Evolutionary conservation across 2,329 filamentous ascomycete species (phyloP).

Genomic region (Colletotrichum abscissum): DNA sequence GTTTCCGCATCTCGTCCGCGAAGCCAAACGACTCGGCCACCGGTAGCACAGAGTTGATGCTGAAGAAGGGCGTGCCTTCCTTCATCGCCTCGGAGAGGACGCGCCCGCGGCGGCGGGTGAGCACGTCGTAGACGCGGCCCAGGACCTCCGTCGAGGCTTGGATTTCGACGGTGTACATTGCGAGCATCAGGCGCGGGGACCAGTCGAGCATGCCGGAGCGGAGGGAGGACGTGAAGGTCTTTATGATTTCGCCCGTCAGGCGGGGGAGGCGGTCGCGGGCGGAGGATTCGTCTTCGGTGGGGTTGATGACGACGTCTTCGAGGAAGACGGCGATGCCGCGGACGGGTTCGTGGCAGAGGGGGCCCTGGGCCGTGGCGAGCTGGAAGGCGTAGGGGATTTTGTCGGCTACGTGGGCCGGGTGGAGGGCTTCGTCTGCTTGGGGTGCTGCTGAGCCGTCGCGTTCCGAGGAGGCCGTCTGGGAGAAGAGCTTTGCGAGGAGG

Average conservation of each 20-base stretch:
- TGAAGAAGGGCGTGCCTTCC: slow-evolving; percentile 96
- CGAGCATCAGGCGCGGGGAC: slow-evolving; percentile 93
- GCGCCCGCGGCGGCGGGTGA: slow-evolving; percentile 90
- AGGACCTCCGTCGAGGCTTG: slow-evolving; percentile 96
- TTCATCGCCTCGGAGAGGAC: slow-evolving; percentile 94
- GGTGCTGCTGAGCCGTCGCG: slow-evolving; percentile 44
- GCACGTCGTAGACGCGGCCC: slow-evolving; percentile 94
- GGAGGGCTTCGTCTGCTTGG: slow-evolving; percentile 61
- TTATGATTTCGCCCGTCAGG: slow-evolving; percentile 93
- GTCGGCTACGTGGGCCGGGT: slow-evolving; percentile 80
- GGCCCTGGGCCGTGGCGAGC: slow-evolving; percentile 87
- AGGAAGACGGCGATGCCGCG: slow-evolving; percentile 93
- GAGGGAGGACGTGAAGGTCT: slow-evolving; percentile 86
- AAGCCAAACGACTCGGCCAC: slow-evolving; percentile 98
- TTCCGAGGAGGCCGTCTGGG: slow-evolving; percentile 40
- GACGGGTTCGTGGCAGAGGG: slow-evolving; percentile 91
- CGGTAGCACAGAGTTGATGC: slow-evolving; percentile 86
- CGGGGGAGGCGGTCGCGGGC: slow-evolving; percentile 77
- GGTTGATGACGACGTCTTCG: slow-evolving; percentile 75
- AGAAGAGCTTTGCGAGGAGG: slow-evolving; percentile 78
- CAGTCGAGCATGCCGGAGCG: slow-evolving; percentile 91
- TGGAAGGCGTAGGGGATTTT: slow-evolving; percentile 96
- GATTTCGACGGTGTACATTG: slow-evolving; percentile 98
- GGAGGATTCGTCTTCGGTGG: slow-evolving; percentile 64
- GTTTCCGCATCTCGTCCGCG: slow-evolving; percentile 94